Conservation (phyloP, 73 alveolate genomes). For the Breviolum minutum region DNA sequence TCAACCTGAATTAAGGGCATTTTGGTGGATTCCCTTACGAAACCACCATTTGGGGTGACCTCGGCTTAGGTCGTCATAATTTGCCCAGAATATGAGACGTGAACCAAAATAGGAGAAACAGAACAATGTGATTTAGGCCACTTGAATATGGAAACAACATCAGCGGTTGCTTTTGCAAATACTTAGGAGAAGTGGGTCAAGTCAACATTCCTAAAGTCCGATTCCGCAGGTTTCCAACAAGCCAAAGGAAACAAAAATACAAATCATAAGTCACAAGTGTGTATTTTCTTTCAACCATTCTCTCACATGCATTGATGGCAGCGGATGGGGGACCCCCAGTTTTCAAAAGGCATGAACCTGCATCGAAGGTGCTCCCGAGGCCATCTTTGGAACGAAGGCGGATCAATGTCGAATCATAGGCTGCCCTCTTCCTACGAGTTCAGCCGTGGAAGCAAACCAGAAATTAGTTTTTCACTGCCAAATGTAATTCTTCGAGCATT, state of each 20-base stretch:
- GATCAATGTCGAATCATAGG: constrained; percentile 72
- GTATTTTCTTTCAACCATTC: not conserved
- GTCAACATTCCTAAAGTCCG: too few relatives aligned
- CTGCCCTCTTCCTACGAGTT: constrained; percentile 49
- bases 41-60: too few relatives aligned
- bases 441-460: not conserved
- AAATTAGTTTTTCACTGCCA: too few relatives aligned
- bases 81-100: too few relatives aligned
- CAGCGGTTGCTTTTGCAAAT: not conserved
- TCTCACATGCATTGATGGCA: not conserved
- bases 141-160: too few relatives aligned
- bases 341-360: not conserved
- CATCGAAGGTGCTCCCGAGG: not conserved
- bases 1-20: too few relatives aligned
- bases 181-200: not conserved
- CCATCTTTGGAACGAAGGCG: constrained; percentile 84
- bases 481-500: too few relatives aligned
- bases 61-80: too few relatives aligned
- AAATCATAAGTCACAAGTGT: not conserved
- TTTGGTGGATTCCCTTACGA: too few relatives aligned
- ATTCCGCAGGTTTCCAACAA: too few relatives aligned
- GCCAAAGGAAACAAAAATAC: not conserved
- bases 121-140: too few relatives aligned
- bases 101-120: too few relatives aligned
- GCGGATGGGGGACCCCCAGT: not conserved